phyloP scores from a whole-genome alignment of 345 rosid genomes.

The Eucalyptus pauciflora region DNA sequence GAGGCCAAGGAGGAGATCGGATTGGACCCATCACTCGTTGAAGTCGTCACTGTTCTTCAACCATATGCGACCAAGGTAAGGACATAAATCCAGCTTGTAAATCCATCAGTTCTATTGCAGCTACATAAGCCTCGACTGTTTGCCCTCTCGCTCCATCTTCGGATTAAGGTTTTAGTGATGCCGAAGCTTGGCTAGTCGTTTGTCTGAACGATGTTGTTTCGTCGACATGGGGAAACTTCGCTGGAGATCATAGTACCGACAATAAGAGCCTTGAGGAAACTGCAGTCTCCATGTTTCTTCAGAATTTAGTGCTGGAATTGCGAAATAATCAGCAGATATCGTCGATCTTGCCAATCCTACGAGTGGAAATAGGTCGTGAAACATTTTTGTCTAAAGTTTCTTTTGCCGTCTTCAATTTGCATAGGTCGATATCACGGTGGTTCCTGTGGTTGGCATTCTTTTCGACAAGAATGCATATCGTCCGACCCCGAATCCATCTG shows the following conservation, averaged over 20 bases:
- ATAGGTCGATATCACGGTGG: slow-evolving; percentile 70
- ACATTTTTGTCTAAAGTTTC: background rate
- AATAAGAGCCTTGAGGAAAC: background rate
- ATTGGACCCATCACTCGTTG: slow-evolving; percentile 39
- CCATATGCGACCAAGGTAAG: slow-evolving; percentile 33
- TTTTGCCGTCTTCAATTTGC: background rate
- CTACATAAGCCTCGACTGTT: background rate
- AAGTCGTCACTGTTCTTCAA: slow-evolving; percentile 24
- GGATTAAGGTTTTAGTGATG: background rate
- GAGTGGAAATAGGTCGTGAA: background rate
- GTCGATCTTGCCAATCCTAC: background rate
- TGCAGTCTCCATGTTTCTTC: background rate
- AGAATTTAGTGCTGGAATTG: background rate
- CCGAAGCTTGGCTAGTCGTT: background rate
- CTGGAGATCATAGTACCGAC: background rate
- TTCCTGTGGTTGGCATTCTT: slow-evolving; percentile 70
- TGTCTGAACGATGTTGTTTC: background rate
- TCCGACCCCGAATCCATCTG: slow-evolving; percentile 53
- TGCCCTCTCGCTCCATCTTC: background rate
- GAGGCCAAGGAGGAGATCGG: slow-evolving; percentile 61
- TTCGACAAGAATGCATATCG: slow-evolving; percentile 25
- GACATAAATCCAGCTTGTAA: background rate
- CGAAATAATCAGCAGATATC: background rate
- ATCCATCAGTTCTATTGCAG: background rate
- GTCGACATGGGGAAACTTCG: background rate